These are phyloP conservation scores for Hysterium pulicare DNA, from an alignment of 2,329 filamentous ascomycete genomes.

Conservation along the genomic window DNA sequence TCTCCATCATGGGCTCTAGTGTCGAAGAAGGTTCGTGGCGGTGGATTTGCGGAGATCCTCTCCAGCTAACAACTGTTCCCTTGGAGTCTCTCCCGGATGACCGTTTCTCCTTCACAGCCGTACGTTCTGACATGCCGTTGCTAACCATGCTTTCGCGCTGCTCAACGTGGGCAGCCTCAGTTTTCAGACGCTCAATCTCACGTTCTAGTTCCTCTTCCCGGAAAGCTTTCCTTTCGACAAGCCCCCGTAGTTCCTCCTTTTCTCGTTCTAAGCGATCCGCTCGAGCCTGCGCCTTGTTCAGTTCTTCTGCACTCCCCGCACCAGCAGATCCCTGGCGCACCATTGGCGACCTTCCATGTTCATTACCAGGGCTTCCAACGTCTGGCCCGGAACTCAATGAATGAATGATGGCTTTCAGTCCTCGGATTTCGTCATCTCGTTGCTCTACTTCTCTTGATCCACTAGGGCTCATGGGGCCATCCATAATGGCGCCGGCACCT, in stretches of 20 bases:
- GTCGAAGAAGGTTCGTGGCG: constrained; percentile 38
- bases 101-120: constrained; percentile 46
- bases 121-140: constrained; percentile 50
- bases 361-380: constrained; percentile 11
- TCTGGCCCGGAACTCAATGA: constrained; percentile 76
- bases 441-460: constrained; percentile 76
- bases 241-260: constrained; percentile 70
- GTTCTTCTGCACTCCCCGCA: constrained; percentile 40
- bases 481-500: constrained; percentile 48
- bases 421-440: constrained; percentile 95
- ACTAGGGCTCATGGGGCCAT: constrained; percentile 37
- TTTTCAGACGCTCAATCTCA: constrained; percentile 63
- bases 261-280: constrained; percentile 75
- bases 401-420: constrained; percentile 96
- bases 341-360: constrained; percentile 28
- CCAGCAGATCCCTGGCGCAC: constrained; percentile 25
- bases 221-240: constrained; percentile 67
- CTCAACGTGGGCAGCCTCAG: constrained; percentile 31
- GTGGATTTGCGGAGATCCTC: constrained; percentile 32
- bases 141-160: constrained; percentile 54
- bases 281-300: constrained; percentile 56
- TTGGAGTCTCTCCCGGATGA: constrained; percentile 65
- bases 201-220: constrained; percentile 84
- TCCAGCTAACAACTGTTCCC: constrained; percentile 60
- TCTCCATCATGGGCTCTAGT: constrained; percentile 68